These are phyloP conservation scores for Ilex asprella DNA, from an alignment of 257 asterid species.

Conservation along the genomic window DNA sequence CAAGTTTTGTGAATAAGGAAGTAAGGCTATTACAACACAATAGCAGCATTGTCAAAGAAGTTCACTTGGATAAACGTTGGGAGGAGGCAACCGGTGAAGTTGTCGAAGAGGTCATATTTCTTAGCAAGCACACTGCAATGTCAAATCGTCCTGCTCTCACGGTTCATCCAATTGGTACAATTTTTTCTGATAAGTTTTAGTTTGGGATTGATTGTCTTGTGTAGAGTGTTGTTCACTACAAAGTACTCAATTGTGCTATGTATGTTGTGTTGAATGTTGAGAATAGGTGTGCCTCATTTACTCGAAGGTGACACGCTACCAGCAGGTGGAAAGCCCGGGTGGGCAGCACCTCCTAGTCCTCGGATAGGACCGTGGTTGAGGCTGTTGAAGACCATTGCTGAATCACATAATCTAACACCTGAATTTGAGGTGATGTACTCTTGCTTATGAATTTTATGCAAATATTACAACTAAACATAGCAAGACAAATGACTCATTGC, in stretches of 20 bases:
- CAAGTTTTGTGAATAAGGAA: conserved; percentile 27
- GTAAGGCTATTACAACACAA: conserved; percentile 30
- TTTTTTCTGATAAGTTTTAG: neutral
- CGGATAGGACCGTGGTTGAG: conserved; percentile 37
- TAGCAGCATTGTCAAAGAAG: conserved; percentile 27
- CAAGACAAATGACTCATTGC: neutral
- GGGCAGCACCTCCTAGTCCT: conserved; percentile 39
- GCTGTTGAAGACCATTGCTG: conserved; percentile 25
- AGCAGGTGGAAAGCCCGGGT: conserved; percentile 30
- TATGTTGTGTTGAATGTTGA: no score
- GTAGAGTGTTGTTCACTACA: neutral
- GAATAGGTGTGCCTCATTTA: conserved; percentile 31
- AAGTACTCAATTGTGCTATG: no score
- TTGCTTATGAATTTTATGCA: neutral
- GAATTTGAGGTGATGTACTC: conserved; percentile 23
- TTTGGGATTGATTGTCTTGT: neutral
- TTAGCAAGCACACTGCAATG: conserved; percentile 29
- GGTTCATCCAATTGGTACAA: conserved; percentile 32
- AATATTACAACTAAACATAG: no score
- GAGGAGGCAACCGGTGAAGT: conserved; percentile 25
- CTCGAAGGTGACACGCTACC: conserved; percentile 23
- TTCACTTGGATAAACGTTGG: conserved; percentile 27
- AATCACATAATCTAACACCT: conserved; percentile 24
- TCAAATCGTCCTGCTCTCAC: conserved; percentile 36
- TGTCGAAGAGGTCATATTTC: conserved; percentile 30